A percentile compares a stretch with the other conserved stretches of the same genome.
phyloP scores from a whole-genome alignment of 768 basidiomycete species.

The Suillus ampliporus region DNA sequence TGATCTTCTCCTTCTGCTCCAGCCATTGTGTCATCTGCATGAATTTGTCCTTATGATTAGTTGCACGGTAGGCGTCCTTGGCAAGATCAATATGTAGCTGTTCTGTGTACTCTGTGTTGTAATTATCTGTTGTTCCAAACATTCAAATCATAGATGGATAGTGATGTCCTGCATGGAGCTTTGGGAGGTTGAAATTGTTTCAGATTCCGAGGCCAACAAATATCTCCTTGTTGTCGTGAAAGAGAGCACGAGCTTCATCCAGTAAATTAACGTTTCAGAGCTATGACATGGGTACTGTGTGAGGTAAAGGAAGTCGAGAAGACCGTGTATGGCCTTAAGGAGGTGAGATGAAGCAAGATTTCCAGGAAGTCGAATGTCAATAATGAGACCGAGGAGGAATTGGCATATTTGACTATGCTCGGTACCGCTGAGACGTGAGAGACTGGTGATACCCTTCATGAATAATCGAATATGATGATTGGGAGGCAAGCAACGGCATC shows the following conservation, averaged over 20 bases:
- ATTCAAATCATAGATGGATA: conserved; percentile 36
- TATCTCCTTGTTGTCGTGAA: conserved; percentile 43
- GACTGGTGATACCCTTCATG: conserved; percentile 39
- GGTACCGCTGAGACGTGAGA: conserved; percentile 40
- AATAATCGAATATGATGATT: conserved; percentile 43
- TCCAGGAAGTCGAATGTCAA: conserved; percentile 24
- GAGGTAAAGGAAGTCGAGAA: conserved; percentile 46
- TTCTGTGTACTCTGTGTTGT: conserved; percentile 47
- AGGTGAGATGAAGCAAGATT: conserved; percentile 10
- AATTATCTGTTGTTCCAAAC: conserved; percentile 46
- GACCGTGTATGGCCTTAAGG: conserved; percentile 26
- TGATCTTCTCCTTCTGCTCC: conserved; percentile 38
- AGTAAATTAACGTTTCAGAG: conserved; percentile 27
- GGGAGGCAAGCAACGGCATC: conserved; percentile 36
- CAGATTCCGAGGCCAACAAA: conserved; percentile 42
- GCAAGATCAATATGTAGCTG: conserved; percentile 41
- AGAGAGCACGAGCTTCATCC: conserved; percentile 29
- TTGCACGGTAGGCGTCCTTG: conserved; percentile 41
- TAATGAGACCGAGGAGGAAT: conserved; percentile 37
- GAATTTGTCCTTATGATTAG: conserved; percentile 43
- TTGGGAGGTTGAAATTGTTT: conserved; percentile 45
- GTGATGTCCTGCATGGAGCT: conserved; percentile 45
- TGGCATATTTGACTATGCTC: conserved; percentile 42
- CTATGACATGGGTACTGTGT: conserved; percentile 43
- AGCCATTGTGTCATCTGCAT: conserved; percentile 47